Evolutionary conservation across 2,329 filamentous ascomycete species (phyloP), one percentile per base, ranked within the genome.

Genomic region (Colletotrichum plurivorum): DNA sequence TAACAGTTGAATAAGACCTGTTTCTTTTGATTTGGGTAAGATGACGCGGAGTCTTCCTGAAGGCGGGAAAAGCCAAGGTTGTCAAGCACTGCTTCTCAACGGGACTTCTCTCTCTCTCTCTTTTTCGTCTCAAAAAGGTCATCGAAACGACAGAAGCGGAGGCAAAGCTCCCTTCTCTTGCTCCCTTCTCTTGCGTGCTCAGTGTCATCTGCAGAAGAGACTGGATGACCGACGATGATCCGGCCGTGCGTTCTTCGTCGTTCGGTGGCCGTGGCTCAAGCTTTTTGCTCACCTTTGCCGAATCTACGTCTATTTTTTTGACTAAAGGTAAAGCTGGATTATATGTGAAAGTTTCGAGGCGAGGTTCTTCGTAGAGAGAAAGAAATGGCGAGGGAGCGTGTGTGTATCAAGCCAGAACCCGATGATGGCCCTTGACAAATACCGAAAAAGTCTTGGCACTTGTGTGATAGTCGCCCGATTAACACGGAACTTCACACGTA

Each of bases 231-330:
- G 49, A 22, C 12, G 49, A 22, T 46, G 65, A 41, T 48, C n/a
- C 53, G 65, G 41, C 65, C 60, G 65, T 68, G 65, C 65, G 16
- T 16, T 64, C 39, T 68, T 60, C 39, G 51, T 53, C 53, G 36
- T 64, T 64, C 52, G 7, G 49, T 22, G 49, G 22, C 49, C 48
- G 60, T 16, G 51, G 41, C 18, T 48, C 15, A 20, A 46, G 31
- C 31, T 36, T 12, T 36, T 36, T 5, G 9, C 22, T 36, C 10
- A 36, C 31, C 41, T 43, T 43, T 43, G 41, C 16, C 15, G 41
- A 7, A 6, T 43, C 41, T 10, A 43, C 41, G 41, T 43, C 10
- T 36, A 9, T 36, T 36, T 36, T 36, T 36, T 36, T 36, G 31
- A 36, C 31, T 10, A 36, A 36, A 36, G 9, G 31, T 36, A 2